Base-by-base conservation (phyloP, 73 alveolate genomes). In the Paramecium sonneborni region DNA sequence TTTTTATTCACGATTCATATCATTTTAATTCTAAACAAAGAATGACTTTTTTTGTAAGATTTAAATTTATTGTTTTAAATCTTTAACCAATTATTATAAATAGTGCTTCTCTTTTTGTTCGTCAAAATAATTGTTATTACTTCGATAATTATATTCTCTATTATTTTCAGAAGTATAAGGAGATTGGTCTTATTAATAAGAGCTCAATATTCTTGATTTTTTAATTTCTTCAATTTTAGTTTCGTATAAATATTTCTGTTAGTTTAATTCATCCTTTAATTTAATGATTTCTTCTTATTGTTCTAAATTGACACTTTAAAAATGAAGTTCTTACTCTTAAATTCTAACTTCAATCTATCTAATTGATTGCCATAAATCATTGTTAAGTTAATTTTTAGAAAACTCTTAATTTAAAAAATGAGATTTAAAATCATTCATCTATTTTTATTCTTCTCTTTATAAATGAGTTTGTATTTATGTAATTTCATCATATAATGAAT, bases 121-220 rank as follows among this genome's bases (percentile, higher is more conserved):
- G 7, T 62, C 84, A 18, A 9, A 1, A 21, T 52, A 52, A 62
- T 62, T 62, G 1, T 62, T 26, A 21, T 62, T 62, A 5, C 26
- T 62, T 23, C 84, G 84, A 62, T 62, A 62, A 62, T 32, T 62
- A 62, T 62, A 62, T 24, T 62, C 84, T 62, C 48, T 26, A 62
- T 62, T 62, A 26, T 62, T 62, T 62, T 62, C 44, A 3, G 48
- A 15, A 3, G 84, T 14, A 62, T 32, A 30, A 11, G 84, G 44
- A 52, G 68, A 18, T 11, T 18, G 11, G 24, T 14, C 6, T 30
- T 62, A 62, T 23, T 43, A 32, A 30, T 62, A 23, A 0, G 39
- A 32, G 28, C 84, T 62, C 24, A 11, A 8, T 62, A 62, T 62
- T 62, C 84, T 62, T 26, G 84, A 62, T 62, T 26, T 14, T 26